Base-by-base conservation (phyloP, 78 protist genomes). In the Salpingoeca rosetta region DNA sequence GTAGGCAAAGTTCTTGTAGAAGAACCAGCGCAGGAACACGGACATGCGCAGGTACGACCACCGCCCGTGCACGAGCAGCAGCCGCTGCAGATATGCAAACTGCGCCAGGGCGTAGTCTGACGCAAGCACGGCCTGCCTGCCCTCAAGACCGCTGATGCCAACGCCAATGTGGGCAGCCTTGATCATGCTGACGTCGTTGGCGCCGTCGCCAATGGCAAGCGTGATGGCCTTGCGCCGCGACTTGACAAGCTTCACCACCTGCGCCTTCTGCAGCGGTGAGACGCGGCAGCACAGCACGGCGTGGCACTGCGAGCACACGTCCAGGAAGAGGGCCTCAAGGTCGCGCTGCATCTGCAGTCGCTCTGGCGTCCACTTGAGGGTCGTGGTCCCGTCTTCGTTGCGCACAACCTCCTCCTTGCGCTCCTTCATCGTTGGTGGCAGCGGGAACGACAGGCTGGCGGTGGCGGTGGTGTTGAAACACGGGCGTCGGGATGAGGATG, bases 181-280 rank as follows among this genome's bases (percentile, higher is more conserved):
- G 51, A 94, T 91, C 96, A 94, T 92, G 37, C 83, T 44, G 22
- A 92, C 94, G 88, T 94, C 88, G 22, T 90, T 87, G 56, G 97
- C 98, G 39, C 99, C 99, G 81, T 97, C 99, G 80, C 99, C 99
- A 75, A 97, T 96, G 43, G 97, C 90, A 83, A 97, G 91, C 45
- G 97, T 95, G 40, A 91, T 88, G n/a, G 88, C 89, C 41, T 86
- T 88, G 43, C 65, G 65, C 65, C 17, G 31, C 31, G 65, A 22
- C 65, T 51, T 51, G 65, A 51, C 17, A 17, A 51, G 65, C 31
- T 10, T 0, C 28, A 87, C 88, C 26, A 86, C 75, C 42, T 36
- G 42, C 44, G 86, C 79, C 88, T 95, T 95, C 44, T 93, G 94
- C 43, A 89, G 86, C n/a, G 98, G 98, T 3, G 94, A 88, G 39